phyloP scores from a whole-genome alignment of 1,284 basidiomycete species.

The Amylostereum chailletii region DNA sequence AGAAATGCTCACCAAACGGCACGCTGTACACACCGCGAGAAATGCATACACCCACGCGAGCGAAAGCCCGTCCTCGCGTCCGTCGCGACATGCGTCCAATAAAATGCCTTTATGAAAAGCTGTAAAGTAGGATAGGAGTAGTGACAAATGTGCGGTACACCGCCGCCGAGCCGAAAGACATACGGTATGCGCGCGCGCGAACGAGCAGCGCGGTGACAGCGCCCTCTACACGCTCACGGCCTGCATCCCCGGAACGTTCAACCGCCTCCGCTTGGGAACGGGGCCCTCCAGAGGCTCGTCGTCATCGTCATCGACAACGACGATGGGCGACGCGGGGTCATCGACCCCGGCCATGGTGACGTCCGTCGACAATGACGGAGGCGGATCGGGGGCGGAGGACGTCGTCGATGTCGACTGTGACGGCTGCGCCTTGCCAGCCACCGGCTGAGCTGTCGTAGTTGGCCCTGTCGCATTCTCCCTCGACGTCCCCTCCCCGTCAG shows the following conservation, averaged over 20 bases:
- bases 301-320: conserved; percentile 48
- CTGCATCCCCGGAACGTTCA: background rate
- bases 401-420: conserved; percentile 14
- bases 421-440: conserved; percentile 17
- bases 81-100: too few relatives aligned
- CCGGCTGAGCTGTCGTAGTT: conserved; percentile 32
- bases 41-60: too few relatives aligned
- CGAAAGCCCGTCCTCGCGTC: too few relatives aligned
- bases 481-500: conserved; percentile 5
- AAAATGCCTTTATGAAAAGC: too few relatives aligned
- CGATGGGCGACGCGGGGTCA: conserved; percentile 29
- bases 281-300: conserved; percentile 12
- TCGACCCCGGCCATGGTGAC: conserved; percentile 27
- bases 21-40: too few relatives aligned
- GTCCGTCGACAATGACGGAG: conserved; percentile 12
- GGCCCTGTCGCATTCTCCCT: conserved; percentile 16
- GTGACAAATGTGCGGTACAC: too few relatives aligned
- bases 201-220: too few relatives aligned
- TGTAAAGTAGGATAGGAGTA: too few relatives aligned
- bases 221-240: too few relatives aligned
- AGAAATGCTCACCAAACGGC: too few relatives aligned
- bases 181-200: too few relatives aligned
- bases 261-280: conserved; percentile 11
- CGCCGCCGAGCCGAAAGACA: too few relatives aligned
- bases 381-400: conserved; percentile 17